Base-by-base conservation (phyloP, 306 rosid species). In the Lotus japonicus region DNA sequence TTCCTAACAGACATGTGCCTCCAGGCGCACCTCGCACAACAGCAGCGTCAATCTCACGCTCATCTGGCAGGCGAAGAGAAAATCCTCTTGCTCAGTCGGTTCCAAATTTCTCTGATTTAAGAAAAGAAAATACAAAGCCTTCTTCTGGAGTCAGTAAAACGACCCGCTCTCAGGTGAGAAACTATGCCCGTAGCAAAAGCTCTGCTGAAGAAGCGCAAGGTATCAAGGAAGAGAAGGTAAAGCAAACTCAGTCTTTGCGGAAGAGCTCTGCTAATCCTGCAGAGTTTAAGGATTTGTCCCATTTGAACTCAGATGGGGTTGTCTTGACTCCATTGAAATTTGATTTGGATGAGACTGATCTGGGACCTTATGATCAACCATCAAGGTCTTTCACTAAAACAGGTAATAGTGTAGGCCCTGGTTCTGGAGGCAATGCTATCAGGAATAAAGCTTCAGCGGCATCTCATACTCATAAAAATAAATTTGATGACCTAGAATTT, bases 121-220 rank as follows among this genome's bases (percentile, higher is more conserved):
- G 97, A 78, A 95, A 95, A 84, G 99, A 95, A 83, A 95, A 91
- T 70, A 88, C 99, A 9, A 95, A 84, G 77, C 97, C 97, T 69
- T 65, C 78, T 57, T 80, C 85, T 63, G 97, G 87, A 80, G 84
- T 75, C 45, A 74, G 92, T 75, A 91, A 91, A 84, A 58, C 90
- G 2, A 46, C 78, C 16, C 88, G 97, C 44, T 56, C 88, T 14
- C 96, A 87, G 87, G 80, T 68, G 72, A 91, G 95, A 78, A 84
- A 72, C 71, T 68, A 78, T 77, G 62, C 75, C 65, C 95, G 87
- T 51, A 87, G 88, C 87, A 88, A 77, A 83, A 91, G 89, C 71
- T 49, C 21, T 35, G 59, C 11, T 68, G 97, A 95, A 78, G 99
- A 95, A 54, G 28, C 42, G 49, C 73, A 79, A 69, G 75, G 73